Percentiles rank a stretch among this genome's conserved stretches.
Evolutionary conservation across 1,139 yeast genomes (phyloP).

Genomic region (Nadsonia commutata): DNA sequence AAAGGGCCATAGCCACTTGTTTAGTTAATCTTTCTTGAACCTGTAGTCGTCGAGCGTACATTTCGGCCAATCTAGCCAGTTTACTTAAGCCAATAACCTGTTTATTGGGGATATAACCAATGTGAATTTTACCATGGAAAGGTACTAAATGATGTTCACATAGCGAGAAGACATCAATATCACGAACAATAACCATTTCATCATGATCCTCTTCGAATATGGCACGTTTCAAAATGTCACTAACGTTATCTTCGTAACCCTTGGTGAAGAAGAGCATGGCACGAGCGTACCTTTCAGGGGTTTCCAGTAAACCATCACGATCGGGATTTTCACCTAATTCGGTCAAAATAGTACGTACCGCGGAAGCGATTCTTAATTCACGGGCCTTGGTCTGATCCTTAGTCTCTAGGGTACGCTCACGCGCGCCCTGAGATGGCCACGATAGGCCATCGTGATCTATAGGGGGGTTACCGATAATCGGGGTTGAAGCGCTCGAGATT

Average conservation of each 20-base stretch:
- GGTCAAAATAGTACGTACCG: slow-evolving; percentile 64
- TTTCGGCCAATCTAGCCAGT: slow-evolving; percentile 88
- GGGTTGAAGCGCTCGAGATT: no score
- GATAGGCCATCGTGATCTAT: slow-evolving; percentile 83
- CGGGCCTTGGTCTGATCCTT: slow-evolving; percentile 45
- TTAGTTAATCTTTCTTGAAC: slow-evolving; percentile 94
- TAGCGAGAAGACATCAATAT: slow-evolving; percentile 78
- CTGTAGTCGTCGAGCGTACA: slow-evolving; percentile 89
- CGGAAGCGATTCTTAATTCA: slow-evolving; percentile 64
- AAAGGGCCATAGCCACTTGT: slow-evolving; percentile 91
- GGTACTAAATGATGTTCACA: slow-evolving; percentile 98
- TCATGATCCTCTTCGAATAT: slow-evolving; percentile 97
- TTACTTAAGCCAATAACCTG: slow-evolving; percentile 89
- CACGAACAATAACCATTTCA: slow-evolving; percentile 96
- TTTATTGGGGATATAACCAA: slow-evolving; percentile 90
- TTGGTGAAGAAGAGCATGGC: slow-evolving; percentile 93
- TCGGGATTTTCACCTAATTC: slow-evolving; percentile 87
- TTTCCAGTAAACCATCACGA: slow-evolving; percentile 81
- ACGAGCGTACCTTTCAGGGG: slow-evolving; percentile 92
- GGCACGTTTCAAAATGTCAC: slow-evolving; percentile 82
- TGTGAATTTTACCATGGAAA: slow-evolving; percentile 89
- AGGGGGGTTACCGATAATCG: slow-evolving; percentile 55
- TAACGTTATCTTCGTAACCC: slow-evolving; percentile 79
- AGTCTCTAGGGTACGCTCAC: slow-evolving; percentile 53
- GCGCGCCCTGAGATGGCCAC: slow-evolving; percentile 86